Percentiles rank a stretch among this genome's conserved stretches.
Conservation (phyloP, 1,284 basidiomycete species). For the Naganishia sp. region DNA sequence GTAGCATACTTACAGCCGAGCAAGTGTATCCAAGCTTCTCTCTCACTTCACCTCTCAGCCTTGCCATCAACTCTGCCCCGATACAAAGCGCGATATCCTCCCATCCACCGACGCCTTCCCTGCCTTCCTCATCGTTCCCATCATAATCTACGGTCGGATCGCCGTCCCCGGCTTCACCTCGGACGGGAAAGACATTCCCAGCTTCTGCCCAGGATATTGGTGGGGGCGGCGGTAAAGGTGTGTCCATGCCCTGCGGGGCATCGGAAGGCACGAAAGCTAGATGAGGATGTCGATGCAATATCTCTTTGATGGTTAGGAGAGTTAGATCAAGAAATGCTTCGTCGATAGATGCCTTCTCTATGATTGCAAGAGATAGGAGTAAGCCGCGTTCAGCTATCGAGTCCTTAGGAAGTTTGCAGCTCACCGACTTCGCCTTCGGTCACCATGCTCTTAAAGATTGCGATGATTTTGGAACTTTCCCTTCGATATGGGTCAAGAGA, state of each 20-base stretch:
- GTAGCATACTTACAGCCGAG: slow-evolving; percentile 67
- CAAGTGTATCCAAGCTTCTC: slow-evolving; percentile 85
- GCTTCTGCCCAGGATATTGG: slow-evolving; percentile 65
- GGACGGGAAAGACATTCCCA: slow-evolving; percentile 70
- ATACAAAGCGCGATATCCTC: slow-evolving; percentile 88
- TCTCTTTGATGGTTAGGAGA: slow-evolving; percentile 67
- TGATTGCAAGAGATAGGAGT: neutral
- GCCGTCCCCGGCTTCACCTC: slow-evolving; percentile 50
- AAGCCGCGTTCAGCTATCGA: neutral
- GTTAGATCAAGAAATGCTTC: slow-evolving; percentile 87
- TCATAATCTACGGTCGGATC: slow-evolving; percentile 41
- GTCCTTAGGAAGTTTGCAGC: slow-evolving; percentile 34
- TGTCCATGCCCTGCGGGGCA: slow-evolving; percentile 72
- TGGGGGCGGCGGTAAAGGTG: slow-evolving; percentile 76
- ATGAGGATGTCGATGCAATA: slow-evolving; percentile 74
- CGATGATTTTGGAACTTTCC: slow-evolving; percentile 87
- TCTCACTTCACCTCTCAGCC: slow-evolving; percentile 68
- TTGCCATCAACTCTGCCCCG: slow-evolving; percentile 84
- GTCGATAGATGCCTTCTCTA: slow-evolving; percentile 73
- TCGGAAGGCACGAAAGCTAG: slow-evolving; percentile 69
- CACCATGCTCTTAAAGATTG: slow-evolving; percentile 75
- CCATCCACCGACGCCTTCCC: slow-evolving; percentile 59
- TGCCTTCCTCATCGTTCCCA: slow-evolving; percentile 35
- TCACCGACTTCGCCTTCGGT: slow-evolving; percentile 68
- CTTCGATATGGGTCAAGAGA: slow-evolving; percentile 91